Conservation (phyloP, 805 yeast species). For the Myxozyma lipomycoides region DNA sequence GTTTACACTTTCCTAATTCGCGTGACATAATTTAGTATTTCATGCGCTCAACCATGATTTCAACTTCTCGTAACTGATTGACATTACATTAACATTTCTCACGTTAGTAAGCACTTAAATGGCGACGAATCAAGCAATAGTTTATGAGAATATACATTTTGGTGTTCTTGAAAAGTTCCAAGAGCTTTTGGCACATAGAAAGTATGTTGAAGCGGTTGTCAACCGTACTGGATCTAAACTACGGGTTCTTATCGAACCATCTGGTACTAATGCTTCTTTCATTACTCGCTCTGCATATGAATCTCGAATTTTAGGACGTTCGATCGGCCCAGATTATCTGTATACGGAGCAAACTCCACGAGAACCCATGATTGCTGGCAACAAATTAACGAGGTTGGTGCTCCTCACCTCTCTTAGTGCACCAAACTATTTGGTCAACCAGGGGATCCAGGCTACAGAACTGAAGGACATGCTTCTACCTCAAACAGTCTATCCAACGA, state of each 20-base stretch:
- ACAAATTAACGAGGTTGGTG: not conserved
- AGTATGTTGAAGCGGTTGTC: not conserved
- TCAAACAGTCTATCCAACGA: too few species aligned
- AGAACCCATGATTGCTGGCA: not conserved
- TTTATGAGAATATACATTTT: not conserved
- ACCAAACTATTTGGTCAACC: not conserved
- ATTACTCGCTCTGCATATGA: not conserved
- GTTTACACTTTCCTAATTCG: too few species aligned
- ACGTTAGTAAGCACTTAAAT: too few species aligned
- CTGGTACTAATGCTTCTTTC: not conserved
- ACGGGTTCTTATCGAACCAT: not conserved
- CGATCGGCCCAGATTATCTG: not conserved
- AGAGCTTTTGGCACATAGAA: not conserved
- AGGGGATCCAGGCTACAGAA: too few species aligned
- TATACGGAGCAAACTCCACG: not conserved
- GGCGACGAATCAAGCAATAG: too few species aligned
- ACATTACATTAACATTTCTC: too few species aligned
- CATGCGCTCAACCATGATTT: too few species aligned
- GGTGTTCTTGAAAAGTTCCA: not conserved
- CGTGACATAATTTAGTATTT: too few species aligned
- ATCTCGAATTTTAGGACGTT: not conserved
- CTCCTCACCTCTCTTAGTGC: not conserved
- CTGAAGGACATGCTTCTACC: too few species aligned
- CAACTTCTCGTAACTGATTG: too few species aligned
- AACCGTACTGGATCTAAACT: not conserved